Base-by-base conservation (phyloP, 768 basidiomycete species). In the Russula virescens region DNA sequence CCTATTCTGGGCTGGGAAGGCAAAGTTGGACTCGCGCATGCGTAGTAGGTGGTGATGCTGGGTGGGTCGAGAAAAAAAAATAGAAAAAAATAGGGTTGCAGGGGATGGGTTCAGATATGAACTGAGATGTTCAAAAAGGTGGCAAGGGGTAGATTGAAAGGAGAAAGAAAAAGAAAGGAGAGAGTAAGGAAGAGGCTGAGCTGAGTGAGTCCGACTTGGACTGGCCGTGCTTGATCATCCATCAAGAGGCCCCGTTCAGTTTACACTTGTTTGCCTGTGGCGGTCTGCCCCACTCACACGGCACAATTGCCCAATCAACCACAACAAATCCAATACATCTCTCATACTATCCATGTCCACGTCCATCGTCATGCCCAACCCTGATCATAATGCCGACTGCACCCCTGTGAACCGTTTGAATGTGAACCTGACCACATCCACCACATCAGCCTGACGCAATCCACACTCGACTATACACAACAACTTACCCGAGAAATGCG, bases 1-100 rank as follows among this genome's bases (percentile, higher is more conserved):
- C 77, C 94, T 86, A 77, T 95, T 95, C 80, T 95, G 94, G 50
- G 86, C 85, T 19, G 94, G 92, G 78, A 95, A 96, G 21, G 87
- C 88, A 77, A 94, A 95, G 81, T 95, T 97, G 69, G 90, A 89
- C 74, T 97, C 94, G 67, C 95, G 85, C 95, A 97, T 97, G 43
- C 57, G 58, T 55, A 26, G 58, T 50, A 21, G 31, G 58, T 23
- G 1, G 52, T 19, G 42, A 13, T 43, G 6, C 19, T 43, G 43
- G 46, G 23, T 49, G 34, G 6, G 40, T 40, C 1, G 43, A 21
- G 16, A 45, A 28, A 46, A 60, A 60, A 35, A 28, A 18, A 6
- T 3, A 8, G 18, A 43, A 58, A 62, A 63, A 58, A 53, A 3
- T 7, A 13, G n/a, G 42, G 38, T 21, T n/a, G 28, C 5, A 13